These are phyloP conservation scores for Monosporascus ibericus DNA, from an alignment of 2,329 filamentous ascomycete genomes.

Conservation along the genomic window DNA sequence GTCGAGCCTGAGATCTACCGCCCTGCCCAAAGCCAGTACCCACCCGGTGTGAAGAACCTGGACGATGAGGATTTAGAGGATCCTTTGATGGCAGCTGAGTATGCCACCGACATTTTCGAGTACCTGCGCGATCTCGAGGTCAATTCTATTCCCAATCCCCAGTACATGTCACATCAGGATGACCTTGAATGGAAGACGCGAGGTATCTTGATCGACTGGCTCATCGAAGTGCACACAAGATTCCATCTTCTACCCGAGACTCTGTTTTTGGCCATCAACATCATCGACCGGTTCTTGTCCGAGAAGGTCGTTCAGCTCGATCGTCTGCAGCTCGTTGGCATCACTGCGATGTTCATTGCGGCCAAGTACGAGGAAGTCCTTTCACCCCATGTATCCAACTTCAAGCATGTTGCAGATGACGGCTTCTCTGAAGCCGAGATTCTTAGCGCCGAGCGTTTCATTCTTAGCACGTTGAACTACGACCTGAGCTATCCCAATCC, in stretches of 20 bases:
- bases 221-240: slow-evolving; percentile 95
- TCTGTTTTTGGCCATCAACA: slow-evolving; percentile 93
- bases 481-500: slow-evolving; percentile 98
- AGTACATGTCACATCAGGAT: slow-evolving; percentile 93
- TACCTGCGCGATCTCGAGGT: slow-evolving; percentile 84
- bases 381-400: slow-evolving; percentile 94
- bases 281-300: slow-evolving; percentile 96
- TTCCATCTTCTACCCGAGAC: slow-evolving; percentile 96
- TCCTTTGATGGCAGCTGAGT: slow-evolving; percentile 96
- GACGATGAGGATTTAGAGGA: slow-evolving; percentile 88
- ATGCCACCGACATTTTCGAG: slow-evolving; percentile 94
- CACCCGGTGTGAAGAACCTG: slow-evolving; percentile 53
- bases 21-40: slow-evolving; percentile 25
- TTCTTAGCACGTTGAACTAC: slow-evolving; percentile 86
- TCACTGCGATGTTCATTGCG: slow-evolving; percentile 98
- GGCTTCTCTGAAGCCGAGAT: slow-evolving; percentile 95
- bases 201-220: slow-evolving; percentile 94
- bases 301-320: slow-evolving; percentile 94
- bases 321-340: slow-evolving; percentile 90
- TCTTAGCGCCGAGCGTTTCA: slow-evolving; percentile 91
- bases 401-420: slow-evolving; percentile 93
- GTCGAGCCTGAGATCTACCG: slow-evolving; percentile 21
- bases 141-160: slow-evolving; percentile 73
- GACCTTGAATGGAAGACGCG: slow-evolving; percentile 98
- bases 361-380: slow-evolving; percentile 99